Evolutionary conservation across 345 rosid genomes (phyloP).

Genomic region (Leavenworthia alabamica): DNA sequence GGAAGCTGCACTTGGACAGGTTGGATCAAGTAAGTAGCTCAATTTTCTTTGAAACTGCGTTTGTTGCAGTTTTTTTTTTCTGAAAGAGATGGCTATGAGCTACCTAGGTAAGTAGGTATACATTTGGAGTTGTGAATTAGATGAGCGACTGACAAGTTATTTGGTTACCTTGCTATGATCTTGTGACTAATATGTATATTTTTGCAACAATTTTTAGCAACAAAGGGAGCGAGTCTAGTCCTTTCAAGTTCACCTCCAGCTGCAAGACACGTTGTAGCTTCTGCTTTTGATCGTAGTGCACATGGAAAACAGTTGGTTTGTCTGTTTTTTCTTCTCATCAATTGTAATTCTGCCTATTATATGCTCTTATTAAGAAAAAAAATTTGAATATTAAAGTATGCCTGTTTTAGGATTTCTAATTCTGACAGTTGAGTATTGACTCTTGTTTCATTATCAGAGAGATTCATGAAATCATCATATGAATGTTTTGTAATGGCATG

Average conservation of each 20-base stretch:
- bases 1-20: conserved; percentile 79
- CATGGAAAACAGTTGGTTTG: conserved; percentile 82
- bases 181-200: not conserved
- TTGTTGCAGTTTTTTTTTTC: too few species aligned
- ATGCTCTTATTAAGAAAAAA: not conserved
- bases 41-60: too few species aligned
- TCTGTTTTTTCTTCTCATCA: conserved; percentile 2
- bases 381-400: not conserved
- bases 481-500: conserved; percentile 21
- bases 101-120: too few species aligned
- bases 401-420: not conserved
- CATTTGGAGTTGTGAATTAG: too few species aligned
- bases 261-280: conserved; percentile 60
- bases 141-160: too few species aligned
- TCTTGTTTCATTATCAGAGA: not conserved
- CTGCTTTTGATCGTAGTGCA: conserved; percentile 74
- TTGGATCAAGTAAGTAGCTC: conserved; percentile 82
- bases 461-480: too few species aligned
- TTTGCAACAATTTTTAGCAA: conserved; percentile 37
- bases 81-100: too few species aligned
- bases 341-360: not conserved
- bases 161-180: not conserved
- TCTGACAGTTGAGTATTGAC: not conserved
- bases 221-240: conserved; percentile 60
- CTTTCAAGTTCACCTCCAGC: conserved; percentile 52